phyloP scores from a whole-genome alignment of 352 stramenopile genomes.

The Globisporangium lucens region DNA sequence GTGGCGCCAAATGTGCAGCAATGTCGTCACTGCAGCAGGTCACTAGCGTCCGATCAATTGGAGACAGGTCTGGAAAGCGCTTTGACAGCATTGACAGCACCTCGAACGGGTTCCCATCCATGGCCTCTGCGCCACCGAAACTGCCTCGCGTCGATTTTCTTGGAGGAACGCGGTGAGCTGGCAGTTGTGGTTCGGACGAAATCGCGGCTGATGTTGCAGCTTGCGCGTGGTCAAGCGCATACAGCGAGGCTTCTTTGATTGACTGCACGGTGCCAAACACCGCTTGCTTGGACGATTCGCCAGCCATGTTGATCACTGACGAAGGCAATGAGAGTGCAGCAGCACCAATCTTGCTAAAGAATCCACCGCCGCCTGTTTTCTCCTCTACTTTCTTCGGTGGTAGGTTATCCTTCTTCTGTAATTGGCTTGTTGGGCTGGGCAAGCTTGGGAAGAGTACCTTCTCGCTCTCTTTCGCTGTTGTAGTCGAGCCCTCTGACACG shows the following conservation, averaged over 20 bases:
- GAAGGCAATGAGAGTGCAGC: conserved; percentile 56
- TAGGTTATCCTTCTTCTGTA: not conserved
- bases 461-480: conserved; percentile 1
- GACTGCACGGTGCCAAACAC: conserved; percentile 68
- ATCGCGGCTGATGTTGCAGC: conserved; percentile 61
- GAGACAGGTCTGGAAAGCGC: conserved; percentile 69
- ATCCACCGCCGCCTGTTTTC: conserved; percentile 34
- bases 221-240: conserved; percentile 68
- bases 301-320: conserved; percentile 60
- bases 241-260: conserved; percentile 75
- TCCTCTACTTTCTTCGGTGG: conserved; percentile 21
- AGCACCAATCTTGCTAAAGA: conserved; percentile 63
- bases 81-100: conserved; percentile 73
- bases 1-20: conserved; percentile 45
- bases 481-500: not conserved
- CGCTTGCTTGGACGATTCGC: conserved; percentile 59
- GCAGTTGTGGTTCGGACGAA: conserved; percentile 41
- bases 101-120: conserved; percentile 26
- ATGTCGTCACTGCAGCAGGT: conserved; percentile 59
- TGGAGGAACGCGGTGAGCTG: conserved; percentile 16
- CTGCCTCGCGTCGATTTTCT: not conserved
- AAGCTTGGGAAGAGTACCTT: conserved; percentile 13
- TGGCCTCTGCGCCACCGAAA: conserved; percentile 6
- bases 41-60: conserved; percentile 68
- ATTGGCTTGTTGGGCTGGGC: not conserved